Evolutionary conservation across 2,329 filamentous ascomycete genomes (phyloP).

Genomic region (Colletotrichum truncatum): DNA sequence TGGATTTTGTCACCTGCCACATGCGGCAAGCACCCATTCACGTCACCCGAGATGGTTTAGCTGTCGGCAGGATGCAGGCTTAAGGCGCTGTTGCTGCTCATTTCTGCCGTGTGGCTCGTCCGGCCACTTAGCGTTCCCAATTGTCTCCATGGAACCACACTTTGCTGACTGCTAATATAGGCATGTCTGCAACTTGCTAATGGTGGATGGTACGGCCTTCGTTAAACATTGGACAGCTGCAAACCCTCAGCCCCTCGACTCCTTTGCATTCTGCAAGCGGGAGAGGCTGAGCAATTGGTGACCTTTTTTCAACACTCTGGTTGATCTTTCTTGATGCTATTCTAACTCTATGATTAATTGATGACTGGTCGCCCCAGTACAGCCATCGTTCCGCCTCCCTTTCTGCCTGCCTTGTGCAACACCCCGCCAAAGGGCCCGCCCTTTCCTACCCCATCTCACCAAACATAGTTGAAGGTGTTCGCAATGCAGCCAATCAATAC

Average conservation of each 20-base stretch:
- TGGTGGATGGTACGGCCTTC: too few species aligned
- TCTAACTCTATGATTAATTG: background rate
- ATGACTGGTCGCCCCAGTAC: background rate
- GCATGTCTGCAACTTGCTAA: background rate
- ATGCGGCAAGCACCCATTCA: background rate
- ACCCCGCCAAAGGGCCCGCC: background rate
- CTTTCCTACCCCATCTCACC: background rate
- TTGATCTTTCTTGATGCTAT: background rate
- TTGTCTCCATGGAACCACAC: too few species aligned
- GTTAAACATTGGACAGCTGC: too few species aligned
- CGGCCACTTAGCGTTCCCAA: background rate
- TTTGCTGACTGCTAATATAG: background rate
- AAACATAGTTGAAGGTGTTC: background rate
- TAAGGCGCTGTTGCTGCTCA: background rate
- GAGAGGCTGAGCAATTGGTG: background rate
- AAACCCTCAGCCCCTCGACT: background rate
- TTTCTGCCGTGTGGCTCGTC: background rate
- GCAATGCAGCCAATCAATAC: slow-evolving; percentile 4
- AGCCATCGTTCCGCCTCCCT: background rate
- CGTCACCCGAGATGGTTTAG: background rate
- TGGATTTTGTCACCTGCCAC: slow-evolving; percentile 1
- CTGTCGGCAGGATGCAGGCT: background rate
- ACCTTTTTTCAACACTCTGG: background rate
- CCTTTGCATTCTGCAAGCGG: background rate
- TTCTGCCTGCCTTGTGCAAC: slow-evolving; percentile 2